These are phyloP conservation scores for Phytophthora hibernalis DNA, from an alignment of 352 stramenopile genomes.

Conservation along the genomic window DNA sequence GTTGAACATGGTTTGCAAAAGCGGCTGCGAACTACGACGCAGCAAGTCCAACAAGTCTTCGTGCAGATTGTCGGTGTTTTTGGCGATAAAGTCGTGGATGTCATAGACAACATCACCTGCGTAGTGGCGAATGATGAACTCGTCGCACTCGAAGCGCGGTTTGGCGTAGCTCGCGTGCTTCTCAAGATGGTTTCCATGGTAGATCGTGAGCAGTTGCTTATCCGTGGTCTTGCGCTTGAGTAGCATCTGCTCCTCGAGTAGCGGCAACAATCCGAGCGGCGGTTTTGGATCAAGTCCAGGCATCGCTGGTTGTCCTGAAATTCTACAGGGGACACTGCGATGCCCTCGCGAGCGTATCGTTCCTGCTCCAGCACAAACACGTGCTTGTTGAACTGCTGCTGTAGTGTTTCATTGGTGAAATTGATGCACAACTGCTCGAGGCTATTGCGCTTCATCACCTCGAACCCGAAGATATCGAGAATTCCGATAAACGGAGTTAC, in stretches of 20 bases:
- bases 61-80: constrained; percentile 92
- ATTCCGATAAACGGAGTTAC: constrained; percentile 81
- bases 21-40: constrained; percentile 64
- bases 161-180: constrained; percentile 78
- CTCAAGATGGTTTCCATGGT: constrained; percentile 79
- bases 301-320: constrained; percentile 87
- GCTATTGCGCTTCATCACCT: constrained; percentile 89
- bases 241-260: constrained; percentile 90
- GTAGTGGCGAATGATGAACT: constrained; percentile 90
- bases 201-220: constrained; percentile 86
- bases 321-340: constrained; percentile 77
- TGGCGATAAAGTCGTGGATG: constrained; percentile 86
- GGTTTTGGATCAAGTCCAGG: constrained; percentile 87
- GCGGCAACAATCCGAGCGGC: constrained; percentile 73
- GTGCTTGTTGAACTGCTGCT: constrained; percentile 92
- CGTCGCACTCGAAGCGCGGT: constrained; percentile 80
- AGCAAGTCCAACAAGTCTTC: constrained; percentile 87
- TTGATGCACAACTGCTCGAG: constrained; percentile 93
- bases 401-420: constrained; percentile 92
- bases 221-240: constrained; percentile 88
- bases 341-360: constrained; percentile 79
- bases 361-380: constrained; percentile 88
- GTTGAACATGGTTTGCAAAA: constrained; percentile 70
- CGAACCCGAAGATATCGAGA: constrained; percentile 93
- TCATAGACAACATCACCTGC: constrained; percentile 85